Conservation (phyloP, 208 protist genomes). For the Leishmania gerbilli region DNA sequence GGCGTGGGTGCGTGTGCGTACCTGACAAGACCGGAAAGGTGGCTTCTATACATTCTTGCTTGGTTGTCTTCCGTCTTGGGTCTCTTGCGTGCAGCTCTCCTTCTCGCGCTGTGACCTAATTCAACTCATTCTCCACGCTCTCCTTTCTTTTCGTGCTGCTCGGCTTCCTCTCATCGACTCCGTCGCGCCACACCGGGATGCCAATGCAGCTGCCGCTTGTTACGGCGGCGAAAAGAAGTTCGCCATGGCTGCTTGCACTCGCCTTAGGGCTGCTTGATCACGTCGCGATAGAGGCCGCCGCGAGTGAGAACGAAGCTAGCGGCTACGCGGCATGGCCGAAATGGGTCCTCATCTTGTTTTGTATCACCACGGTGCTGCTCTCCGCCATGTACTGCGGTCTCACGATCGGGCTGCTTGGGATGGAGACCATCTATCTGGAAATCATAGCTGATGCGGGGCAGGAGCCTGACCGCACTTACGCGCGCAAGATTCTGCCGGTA, state of each 20-base stretch:
- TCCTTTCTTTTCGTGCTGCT: not conserved
- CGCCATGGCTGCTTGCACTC: conserved; percentile 21
- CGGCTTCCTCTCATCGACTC: not conserved
- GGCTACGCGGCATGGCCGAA: conserved; percentile 56
- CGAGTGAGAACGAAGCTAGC: conserved; percentile 16
- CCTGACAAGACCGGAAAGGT: not conserved
- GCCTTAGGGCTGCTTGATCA: conserved; percentile 7
- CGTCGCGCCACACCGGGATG: not conserved
- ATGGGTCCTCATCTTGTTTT: conserved; percentile 47
- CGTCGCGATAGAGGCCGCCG: not conserved
- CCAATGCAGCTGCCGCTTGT: not conserved
- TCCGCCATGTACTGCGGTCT: conserved; percentile 84
- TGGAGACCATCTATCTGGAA: conserved; percentile 77
- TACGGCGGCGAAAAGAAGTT: not conserved
- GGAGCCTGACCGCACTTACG: conserved; percentile 71
- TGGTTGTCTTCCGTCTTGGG: not conserved
- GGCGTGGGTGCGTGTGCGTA: not conserved
- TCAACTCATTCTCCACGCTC: not conserved
- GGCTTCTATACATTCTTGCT: not conserved
- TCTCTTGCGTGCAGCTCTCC: not conserved
- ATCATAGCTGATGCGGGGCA: conserved; percentile 76
- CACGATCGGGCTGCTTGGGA: conserved; percentile 82
- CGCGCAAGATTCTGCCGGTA: conserved; percentile 67
- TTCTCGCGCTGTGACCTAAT: not conserved
- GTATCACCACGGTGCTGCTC: conserved; percentile 45